phyloP scores from a whole-genome alignment of 2,329 filamentous ascomycete species.

The Paecilomyces sp. region DNA sequence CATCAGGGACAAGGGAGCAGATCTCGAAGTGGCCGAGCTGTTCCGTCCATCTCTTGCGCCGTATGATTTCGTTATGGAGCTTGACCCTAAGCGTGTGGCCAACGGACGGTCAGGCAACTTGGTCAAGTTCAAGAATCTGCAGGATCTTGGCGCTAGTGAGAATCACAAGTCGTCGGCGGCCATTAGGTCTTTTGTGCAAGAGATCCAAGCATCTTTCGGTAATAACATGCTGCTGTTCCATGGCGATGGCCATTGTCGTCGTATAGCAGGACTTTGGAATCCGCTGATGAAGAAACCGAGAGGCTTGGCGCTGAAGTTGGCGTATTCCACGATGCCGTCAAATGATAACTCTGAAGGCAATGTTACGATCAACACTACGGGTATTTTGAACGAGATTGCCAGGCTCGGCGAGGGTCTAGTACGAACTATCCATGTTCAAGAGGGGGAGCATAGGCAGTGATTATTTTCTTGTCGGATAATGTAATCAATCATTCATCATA shows the following conservation, averaged over 20 bases:
- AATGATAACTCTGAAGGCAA: conserved; percentile 8
- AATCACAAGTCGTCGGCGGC: conserved; percentile 53
- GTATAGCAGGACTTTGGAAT: conserved; percentile 61
- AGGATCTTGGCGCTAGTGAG: conserved; percentile 37
- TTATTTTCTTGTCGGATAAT: conserved; percentile 9
- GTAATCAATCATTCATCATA: not conserved
- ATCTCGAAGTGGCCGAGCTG: conserved; percentile 51
- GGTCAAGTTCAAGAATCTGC: conserved; percentile 70
- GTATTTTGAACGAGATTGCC: conserved; percentile 38
- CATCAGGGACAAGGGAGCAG: conserved; percentile 46
- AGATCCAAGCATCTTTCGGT: conserved; percentile 61
- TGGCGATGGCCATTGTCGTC: conserved; percentile 50
- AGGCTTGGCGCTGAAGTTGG: conserved; percentile 28
- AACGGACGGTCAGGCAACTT: conserved; percentile 28
- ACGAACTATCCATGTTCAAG: conserved; percentile 38
- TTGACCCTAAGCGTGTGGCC: conserved; percentile 51
- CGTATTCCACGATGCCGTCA: conserved; percentile 28
- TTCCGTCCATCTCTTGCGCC: conserved; percentile 69
- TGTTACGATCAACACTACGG: conserved; percentile 30
- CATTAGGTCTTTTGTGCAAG: conserved; percentile 55
- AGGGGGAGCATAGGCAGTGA: conserved; percentile 9
- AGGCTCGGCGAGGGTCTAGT: conserved; percentile 57
- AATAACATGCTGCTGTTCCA: conserved; percentile 74
- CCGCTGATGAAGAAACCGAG: conserved; percentile 35
- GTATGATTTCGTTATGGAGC: conserved; percentile 78